These are phyloP conservation scores for Apiospora saccharicola DNA, from an alignment of 2,329 filamentous ascomycete genomes.

Conservation along the genomic window DNA sequence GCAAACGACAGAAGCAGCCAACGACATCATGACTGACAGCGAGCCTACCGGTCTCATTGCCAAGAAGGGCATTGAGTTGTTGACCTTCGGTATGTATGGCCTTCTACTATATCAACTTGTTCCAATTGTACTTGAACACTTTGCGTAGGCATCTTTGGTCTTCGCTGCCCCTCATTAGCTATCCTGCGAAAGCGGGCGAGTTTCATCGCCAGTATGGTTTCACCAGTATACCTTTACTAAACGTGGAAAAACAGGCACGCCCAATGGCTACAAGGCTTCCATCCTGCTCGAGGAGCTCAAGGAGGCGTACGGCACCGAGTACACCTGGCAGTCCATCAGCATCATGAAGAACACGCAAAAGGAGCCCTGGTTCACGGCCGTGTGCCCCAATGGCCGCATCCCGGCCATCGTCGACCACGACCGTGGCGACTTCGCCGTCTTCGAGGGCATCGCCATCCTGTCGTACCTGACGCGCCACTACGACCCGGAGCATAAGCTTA, in stretches of 20 bases:
- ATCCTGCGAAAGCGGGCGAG: not conserved
- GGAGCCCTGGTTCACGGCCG: conserved; percentile 69
- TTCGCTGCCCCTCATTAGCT: not conserved
- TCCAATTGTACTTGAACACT: not conserved
- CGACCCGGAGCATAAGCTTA: conserved; percentile 72
- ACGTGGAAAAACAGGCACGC: conserved; percentile 47
- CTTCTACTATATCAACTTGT: not conserved
- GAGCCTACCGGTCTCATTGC: conserved; percentile 65
- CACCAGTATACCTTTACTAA: not conserved
- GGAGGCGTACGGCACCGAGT: conserved; percentile 67
- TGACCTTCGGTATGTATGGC: conserved; percentile 57
- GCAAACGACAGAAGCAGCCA: conserved; percentile 3
- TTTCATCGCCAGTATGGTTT: not conserved
- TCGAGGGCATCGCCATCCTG: conserved; percentile 78
- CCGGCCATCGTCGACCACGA: conserved; percentile 73
- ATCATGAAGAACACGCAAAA: conserved; percentile 71
- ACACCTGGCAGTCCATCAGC: conserved; percentile 65
- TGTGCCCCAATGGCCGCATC: conserved; percentile 71
- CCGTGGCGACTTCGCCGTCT: conserved; percentile 67
- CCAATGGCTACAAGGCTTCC: conserved; percentile 63
- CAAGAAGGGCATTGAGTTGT: conserved; percentile 69
- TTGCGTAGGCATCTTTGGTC: not conserved
- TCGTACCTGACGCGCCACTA: conserved; percentile 77
- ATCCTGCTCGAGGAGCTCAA: conserved; percentile 72
- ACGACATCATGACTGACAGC: conserved; percentile 38